Evolutionary conservation across 2,329 filamentous ascomycete genomes (phyloP).

Genomic region (Celoporthe dispersa): DNA sequence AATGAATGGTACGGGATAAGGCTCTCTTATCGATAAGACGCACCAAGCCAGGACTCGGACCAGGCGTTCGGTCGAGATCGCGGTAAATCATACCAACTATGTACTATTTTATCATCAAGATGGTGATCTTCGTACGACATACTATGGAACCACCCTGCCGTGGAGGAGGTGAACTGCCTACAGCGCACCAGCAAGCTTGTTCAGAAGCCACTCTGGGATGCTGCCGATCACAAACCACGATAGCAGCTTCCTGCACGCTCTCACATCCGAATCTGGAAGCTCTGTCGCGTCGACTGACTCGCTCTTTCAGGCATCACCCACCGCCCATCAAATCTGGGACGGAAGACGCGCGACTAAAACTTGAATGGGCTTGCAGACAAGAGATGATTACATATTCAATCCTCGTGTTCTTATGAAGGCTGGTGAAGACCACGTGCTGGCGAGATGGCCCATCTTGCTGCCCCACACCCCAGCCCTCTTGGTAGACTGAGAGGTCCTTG

Average conservation of each 20-base stretch:
- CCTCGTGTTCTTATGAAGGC: background rate
- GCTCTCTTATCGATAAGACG: constrained; percentile 6
- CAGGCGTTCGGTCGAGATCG: background rate
- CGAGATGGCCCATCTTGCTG: background rate
- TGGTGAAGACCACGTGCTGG: background rate
- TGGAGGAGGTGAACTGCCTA: background rate
- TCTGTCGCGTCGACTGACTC: background rate
- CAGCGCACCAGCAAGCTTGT: background rate
- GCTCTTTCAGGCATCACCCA: background rate
- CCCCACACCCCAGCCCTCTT: background rate
- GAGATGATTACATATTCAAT: background rate
- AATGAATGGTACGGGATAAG: background rate
- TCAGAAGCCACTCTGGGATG: background rate
- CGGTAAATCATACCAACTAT: background rate
- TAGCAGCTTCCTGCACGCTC: background rate
- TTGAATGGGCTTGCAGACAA: background rate
- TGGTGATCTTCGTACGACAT: background rate
- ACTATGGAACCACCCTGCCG: background rate
- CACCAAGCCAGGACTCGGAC: background rate
- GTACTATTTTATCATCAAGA: background rate
- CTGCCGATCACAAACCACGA: background rate
- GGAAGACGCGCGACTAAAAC: background rate
- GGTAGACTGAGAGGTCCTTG: background rate
- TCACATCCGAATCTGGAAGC: background rate
- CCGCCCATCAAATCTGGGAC: background rate